Conservation (phyloP, 176 grass and related monocot species). For the Typha latifolia region DNA sequence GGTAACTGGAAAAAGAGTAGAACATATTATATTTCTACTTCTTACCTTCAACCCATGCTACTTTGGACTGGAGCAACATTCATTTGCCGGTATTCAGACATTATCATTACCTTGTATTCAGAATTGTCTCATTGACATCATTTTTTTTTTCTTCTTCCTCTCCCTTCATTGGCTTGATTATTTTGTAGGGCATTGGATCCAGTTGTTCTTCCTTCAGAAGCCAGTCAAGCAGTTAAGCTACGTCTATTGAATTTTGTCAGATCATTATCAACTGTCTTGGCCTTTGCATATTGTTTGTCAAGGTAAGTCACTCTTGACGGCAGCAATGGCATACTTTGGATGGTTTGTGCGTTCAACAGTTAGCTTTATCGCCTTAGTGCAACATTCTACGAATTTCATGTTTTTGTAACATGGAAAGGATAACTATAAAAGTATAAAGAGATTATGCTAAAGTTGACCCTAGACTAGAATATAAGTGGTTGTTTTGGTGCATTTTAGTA, state of each 20-base stretch:
- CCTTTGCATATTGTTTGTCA: slow-evolving; percentile 73
- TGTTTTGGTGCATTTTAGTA: too few species aligned
- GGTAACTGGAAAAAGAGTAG: slow-evolving; percentile 90
- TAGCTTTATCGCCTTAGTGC: too few species aligned
- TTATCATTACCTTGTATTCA: slow-evolving; percentile 12
- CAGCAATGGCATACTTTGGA: background rate
- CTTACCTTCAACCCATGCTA: slow-evolving; percentile 84
- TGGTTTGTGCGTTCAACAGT: background rate
- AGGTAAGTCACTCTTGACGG: slow-evolving; percentile 28
- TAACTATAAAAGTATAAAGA: too few species aligned
- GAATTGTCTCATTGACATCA: slow-evolving; percentile 6
- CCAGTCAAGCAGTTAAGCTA: slow-evolving; percentile 78
- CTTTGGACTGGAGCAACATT: slow-evolving; percentile 85
- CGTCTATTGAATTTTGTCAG: slow-evolving; percentile 77
- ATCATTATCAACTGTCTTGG: slow-evolving; percentile 82
- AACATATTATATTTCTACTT: slow-evolving; percentile 71
- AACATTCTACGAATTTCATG: too few species aligned
- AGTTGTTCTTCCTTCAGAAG: slow-evolving; percentile 55
- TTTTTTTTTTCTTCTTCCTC: slow-evolving; percentile 20
- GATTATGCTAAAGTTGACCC: too few species aligned
- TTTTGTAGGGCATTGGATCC: slow-evolving; percentile 71
- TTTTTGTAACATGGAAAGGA: too few species aligned
- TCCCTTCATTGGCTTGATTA: slow-evolving; percentile 8
- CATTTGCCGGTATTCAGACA: slow-evolving; percentile 62
- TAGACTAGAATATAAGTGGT: too few species aligned